Evolutionary conservation across 179 eudicot genomes (phyloP), one percentile per base, ranked within the genome.

Genomic region (Camellia oleifera): DNA sequence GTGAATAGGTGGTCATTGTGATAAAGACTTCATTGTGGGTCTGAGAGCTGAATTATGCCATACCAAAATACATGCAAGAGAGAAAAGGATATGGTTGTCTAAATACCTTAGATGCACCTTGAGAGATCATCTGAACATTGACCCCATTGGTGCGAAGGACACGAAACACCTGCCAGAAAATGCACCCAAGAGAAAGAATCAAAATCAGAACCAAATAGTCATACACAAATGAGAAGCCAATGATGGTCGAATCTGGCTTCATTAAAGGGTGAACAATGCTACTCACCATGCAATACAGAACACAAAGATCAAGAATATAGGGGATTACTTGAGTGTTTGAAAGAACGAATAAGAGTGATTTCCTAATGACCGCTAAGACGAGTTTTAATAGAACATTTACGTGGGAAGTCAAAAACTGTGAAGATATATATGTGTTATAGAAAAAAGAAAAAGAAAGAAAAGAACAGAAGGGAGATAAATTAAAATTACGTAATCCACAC

Each of bases 101-200:
- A 57, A 52, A 40, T 77, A 93, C 97, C 92, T 95, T 95, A 2
- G 98, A 93, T 79, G 98, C 98, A 70, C 98, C 98, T 85, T 95
- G 98, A 42, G 98, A 92, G 83, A 95, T 95, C 98, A 95, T 95
- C 85, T 95, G 98, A 76, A 93, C 98, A 83, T 93, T 95, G 61
- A 93, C 97, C 42, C 91, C 93, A 78, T 88, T 90, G 8, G 83
- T 78, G 42, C 82, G 92, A 78, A 95, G 92, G 78, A 95, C 98
- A 80, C 81, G 85, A 79, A 95, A 95, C 60, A 84, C 98, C 98
- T 95, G 88, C 83, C 77, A 77, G 17, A 54, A 80, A 81, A 44
- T 50, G 48, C 52, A 76, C 17, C 17, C 63, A 23, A 54, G 3
- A 7, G 74, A 61, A 61, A 67, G n/a, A 42, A 61, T 77, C 12